phyloP scores from a whole-genome alignment of 208 protist genomes.

The Leishmania arabica region DNA sequence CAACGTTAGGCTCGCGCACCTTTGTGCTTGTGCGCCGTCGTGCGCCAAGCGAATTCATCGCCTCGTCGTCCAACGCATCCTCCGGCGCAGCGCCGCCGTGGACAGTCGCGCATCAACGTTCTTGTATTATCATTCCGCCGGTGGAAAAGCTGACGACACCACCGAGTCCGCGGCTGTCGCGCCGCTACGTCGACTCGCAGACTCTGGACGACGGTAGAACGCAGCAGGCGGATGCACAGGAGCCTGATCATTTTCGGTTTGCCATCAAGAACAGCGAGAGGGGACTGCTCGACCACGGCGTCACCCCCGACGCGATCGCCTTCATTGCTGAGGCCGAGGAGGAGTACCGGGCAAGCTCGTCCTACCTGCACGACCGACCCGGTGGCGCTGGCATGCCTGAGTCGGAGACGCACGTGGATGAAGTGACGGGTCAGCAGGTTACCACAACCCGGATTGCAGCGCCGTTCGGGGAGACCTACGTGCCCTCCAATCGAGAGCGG shows the following conservation, averaged over 20 bases:
- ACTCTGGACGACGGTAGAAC: not conserved
- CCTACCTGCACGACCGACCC: slow-evolving; percentile 46
- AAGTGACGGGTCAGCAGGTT: slow-evolving; percentile 27
- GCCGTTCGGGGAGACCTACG: slow-evolving; percentile 70
- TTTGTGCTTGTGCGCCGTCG: not conserved
- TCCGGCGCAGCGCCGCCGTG: not conserved
- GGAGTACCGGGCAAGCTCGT: slow-evolving; percentile 65
- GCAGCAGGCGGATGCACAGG: not conserved
- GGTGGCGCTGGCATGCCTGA: slow-evolving; percentile 24
- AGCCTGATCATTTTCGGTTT: slow-evolving; percentile 34
- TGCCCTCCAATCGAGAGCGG: slow-evolving; percentile 63
- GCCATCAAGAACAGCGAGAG: slow-evolving; percentile 57
- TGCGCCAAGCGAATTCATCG: not conserved
- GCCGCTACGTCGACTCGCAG: slow-evolving; percentile 10
- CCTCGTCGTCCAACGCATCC: not conserved
- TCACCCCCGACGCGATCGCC: slow-evolving; percentile 54
- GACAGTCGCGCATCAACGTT: not conserved
- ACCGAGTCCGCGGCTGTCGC: slow-evolving; percentile 17
- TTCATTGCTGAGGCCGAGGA: slow-evolving; percentile 73
- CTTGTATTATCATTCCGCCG: slow-evolving; percentile 31
- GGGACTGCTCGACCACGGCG: slow-evolving; percentile 67
- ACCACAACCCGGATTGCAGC: slow-evolving; percentile 49
- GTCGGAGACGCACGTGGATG: slow-evolving; percentile 34
- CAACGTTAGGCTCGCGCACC: not conserved
- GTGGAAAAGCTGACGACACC: slow-evolving; percentile 38